A percentile compares a stretch with the other conserved stretches of the same genome.
Conservation (phyloP, 1,139 yeast genomes). For the Pichia sp. region DNA sequence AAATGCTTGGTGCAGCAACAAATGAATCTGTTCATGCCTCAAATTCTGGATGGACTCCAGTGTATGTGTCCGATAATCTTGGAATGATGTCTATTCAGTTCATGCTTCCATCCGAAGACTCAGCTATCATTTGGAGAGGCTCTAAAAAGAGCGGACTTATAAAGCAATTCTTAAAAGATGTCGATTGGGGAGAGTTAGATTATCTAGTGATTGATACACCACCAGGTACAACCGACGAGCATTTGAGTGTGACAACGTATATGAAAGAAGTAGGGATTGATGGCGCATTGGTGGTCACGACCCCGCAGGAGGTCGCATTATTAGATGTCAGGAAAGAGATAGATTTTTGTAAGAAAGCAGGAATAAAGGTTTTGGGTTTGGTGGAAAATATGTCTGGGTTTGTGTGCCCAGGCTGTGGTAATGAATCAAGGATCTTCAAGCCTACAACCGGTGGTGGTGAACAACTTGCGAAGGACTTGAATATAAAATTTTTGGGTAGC, state of each 20-base stretch:
- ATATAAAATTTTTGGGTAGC: conserved; percentile 75
- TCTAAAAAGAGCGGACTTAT: conserved; percentile 90
- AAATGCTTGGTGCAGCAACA: conserved; percentile 81
- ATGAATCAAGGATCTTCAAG: conserved; percentile 84
- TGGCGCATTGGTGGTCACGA: conserved; percentile 92
- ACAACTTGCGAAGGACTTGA: conserved; percentile 72
- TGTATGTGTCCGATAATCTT: conserved; percentile 88
- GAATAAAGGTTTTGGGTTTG: conserved; percentile 76
- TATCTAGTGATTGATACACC: conserved; percentile 93
- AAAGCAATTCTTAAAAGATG: conserved; percentile 91
- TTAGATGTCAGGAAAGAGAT: conserved; percentile 94
- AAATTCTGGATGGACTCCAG: conserved; percentile 94
- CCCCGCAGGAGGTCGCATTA: conserved; percentile 96
- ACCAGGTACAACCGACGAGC: conserved; percentile 98
- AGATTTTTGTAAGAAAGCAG: conserved; percentile 89
- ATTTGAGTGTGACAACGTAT: conserved; percentile 80
- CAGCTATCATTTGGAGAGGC: conserved; percentile 97
- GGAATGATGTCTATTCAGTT: conserved; percentile 96
- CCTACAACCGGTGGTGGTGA: conserved; percentile 98
- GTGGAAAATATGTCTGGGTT: conserved; percentile 99
- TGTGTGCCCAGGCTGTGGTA: conserved; percentile 92
- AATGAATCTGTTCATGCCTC: conserved; percentile 87
- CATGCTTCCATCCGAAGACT: conserved; percentile 89
- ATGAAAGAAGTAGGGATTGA: conserved; percentile 89
- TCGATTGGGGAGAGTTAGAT: conserved; percentile 93